These are phyloP conservation scores for Xerocomellus amylosporus DNA, from an alignment of 768 basidiomycete genomes.

Conservation along the genomic window DNA sequence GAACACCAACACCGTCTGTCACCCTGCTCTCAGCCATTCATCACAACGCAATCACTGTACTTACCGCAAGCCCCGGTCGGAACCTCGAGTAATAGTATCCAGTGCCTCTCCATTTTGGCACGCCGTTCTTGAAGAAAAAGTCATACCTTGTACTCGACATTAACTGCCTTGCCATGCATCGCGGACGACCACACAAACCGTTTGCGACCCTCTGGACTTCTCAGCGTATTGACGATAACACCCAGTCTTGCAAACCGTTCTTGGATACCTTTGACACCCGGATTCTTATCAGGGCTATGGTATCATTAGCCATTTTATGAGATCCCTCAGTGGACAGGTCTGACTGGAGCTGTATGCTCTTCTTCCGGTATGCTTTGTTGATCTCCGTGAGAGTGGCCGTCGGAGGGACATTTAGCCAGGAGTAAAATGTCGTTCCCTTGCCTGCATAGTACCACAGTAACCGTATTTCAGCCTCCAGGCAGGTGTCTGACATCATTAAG, in stretches of 20 bases:
- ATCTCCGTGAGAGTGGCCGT: conserved; percentile 77
- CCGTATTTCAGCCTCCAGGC: conserved; percentile 1
- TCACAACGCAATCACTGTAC: conserved; percentile 19
- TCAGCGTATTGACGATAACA: conserved; percentile 77
- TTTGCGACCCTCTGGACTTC: conserved; percentile 70
- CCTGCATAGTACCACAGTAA: conserved; percentile 37
- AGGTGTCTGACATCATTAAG: not conserved
- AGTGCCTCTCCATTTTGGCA: conserved; percentile 94
- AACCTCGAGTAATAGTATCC: conserved; percentile 97
- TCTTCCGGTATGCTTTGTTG: conserved; percentile 85
- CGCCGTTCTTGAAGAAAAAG: conserved; percentile 96
- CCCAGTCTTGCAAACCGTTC: conserved; percentile 93
- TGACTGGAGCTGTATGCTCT: conserved; percentile 87
- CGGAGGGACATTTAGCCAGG: conserved; percentile 79
- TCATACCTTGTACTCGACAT: conserved; percentile 57
- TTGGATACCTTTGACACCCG: conserved; percentile 72
- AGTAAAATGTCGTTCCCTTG: conserved; percentile 94
- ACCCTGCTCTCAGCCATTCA: not conserved
- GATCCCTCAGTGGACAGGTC: conserved; percentile 29
- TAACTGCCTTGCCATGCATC: not conserved
- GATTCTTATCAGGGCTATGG: conserved; percentile 92
- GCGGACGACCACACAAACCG: conserved; percentile 47
- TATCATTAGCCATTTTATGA: conserved; percentile 1
- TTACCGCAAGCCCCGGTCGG: conserved; percentile 84
- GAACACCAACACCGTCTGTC: conserved; percentile 73